Evolutionary conservation across 2,329 filamentous ascomycete species (phyloP).

Genomic region (Epichloe gansuensis): DNA sequence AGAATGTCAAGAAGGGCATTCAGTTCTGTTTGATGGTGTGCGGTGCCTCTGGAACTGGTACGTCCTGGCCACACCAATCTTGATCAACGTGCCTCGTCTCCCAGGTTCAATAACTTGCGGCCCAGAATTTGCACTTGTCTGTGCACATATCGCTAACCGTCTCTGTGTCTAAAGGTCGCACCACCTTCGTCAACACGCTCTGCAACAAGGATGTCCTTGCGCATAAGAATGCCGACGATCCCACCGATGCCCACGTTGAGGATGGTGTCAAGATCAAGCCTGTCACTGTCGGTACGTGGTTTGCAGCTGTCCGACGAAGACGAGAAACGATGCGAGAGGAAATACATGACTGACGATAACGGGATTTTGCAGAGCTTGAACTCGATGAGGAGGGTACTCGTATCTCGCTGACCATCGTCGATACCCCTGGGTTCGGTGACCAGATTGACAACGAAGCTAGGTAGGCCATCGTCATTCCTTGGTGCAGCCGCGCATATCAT

Average conservation of each 20-base stretch:
- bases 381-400: constrained; percentile 97
- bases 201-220: constrained; percentile 87
- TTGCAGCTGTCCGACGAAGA: neutral
- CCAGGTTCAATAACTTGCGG: neutral
- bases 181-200: constrained; percentile 98
- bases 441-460: constrained; percentile 99
- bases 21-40: constrained; percentile 99
- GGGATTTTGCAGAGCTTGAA: constrained; percentile 59
- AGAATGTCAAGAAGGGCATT: constrained; percentile 99
- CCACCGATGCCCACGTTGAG: constrained; percentile 77
- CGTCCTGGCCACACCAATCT: constrained; percentile 18
- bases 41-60: constrained; percentile 96
- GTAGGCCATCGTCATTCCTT: constrained; percentile 33
- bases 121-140: neutral
- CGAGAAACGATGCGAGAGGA: neutral
- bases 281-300: constrained; percentile 71
- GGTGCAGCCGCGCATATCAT: neutral
- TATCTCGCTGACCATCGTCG: constrained; percentile 95
- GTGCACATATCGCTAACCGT: neutral
- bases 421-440: constrained; percentile 96
- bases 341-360: constrained; percentile 1
- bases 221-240: constrained; percentile 89
- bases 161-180: constrained; percentile 53
- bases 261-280: constrained; percentile 98
- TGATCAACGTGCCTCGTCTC: neutral